Base-by-base conservation (phyloP, 1,139 yeast species). In the Blastobotrys apis region DNA sequence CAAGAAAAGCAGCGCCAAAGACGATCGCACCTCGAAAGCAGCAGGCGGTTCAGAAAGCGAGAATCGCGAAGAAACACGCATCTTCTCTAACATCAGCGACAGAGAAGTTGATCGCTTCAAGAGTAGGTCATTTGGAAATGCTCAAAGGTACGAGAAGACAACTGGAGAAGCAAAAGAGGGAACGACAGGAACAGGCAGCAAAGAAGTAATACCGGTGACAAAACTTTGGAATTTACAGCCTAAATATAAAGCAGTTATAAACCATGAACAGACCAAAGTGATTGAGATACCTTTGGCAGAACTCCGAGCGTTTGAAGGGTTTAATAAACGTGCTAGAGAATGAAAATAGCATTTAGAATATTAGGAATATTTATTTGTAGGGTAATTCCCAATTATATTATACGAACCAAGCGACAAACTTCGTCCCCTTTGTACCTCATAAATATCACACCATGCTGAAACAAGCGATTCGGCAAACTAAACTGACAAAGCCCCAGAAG, bases 51-150 rank as follows among this genome's bases (percentile, higher is more conserved):
- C 53, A 53, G 41, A 61, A 60, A 32, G 67, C 67, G 8, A 66
- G 69, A 47, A 68, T 84, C 52, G 71, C 81, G 46, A 83, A 83
- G 59, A 64, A 77, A 50, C 90, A 80, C 57, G 75, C 77, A 46
- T 79, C 82, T 3, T 82, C 86, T 20, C 73, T 85, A 53, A 76
- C 84, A 45, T 67, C 74, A 2, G 74, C 80, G 16, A 90, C 97
- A 1, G 98, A 92, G 66, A 86, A 79, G 66, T 73, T 87, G 52
- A 79, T 90, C 55, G 82, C 97, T 2, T 74, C 94, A 44, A 77
- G 92, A 64, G 97, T 90, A 3, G 98, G 98, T n/a, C 97, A 92
- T 66, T 73, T 92, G 58, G 98, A 92, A 66, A 64, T 92, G 41
- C 70, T 92, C 53, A 87, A 85, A 64, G 98, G 97, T 12, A 81